Base-by-base conservation (phyloP, 108 stramenopile species). In the Seminavis robusta region DNA sequence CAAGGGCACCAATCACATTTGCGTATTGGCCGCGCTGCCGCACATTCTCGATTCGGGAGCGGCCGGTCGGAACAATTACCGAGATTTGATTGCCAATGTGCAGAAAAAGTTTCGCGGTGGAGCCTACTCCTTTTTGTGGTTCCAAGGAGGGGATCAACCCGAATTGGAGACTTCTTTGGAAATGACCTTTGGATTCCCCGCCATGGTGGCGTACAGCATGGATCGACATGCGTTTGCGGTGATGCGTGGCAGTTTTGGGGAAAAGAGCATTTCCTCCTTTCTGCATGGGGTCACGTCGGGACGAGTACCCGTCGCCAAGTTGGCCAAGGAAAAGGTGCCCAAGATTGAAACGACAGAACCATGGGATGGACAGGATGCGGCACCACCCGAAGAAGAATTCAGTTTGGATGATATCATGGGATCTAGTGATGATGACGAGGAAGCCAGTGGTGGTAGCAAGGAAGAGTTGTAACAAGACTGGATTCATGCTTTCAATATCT, bases 321-420 rank as follows among this genome's bases (percentile, higher is more conserved):
- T n/a, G n/a, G 9, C 42, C 15, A 13, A 21, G 2, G n/a, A 21
- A 2, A 43, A 16, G 7, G 20, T 73, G 23, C 71, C 71, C 7
- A 33, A 42, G 0, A 33, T 59, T 42, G 57, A 44, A 11, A 38
- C 63, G 10, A 37, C 39, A 11, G 61, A 56, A n/a, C 61, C 65
- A 11, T 74, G 73, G 73, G 66, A 74, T 52, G 73, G 73, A 44
- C 10, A 59, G 32, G 71, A 73, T 41, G 65, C 36, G 23, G 52
- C 40, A 37, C 38, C 45, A 6, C 21, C 39, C 19, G 63, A 73
- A 29, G 71, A 73, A 47, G 71, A 73, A 21, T 29, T 68, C 33
- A 19, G 39, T 42, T 32, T 71, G 20, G 55, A 25, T 2, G 70
- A 71, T 17, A 65, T 71, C 28, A 66, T 73, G 71, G 64, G 64